Evolutionary conservation across 2,329 filamentous ascomycete genomes (phyloP).

Genomic region (Xylariaceae sp.): DNA sequence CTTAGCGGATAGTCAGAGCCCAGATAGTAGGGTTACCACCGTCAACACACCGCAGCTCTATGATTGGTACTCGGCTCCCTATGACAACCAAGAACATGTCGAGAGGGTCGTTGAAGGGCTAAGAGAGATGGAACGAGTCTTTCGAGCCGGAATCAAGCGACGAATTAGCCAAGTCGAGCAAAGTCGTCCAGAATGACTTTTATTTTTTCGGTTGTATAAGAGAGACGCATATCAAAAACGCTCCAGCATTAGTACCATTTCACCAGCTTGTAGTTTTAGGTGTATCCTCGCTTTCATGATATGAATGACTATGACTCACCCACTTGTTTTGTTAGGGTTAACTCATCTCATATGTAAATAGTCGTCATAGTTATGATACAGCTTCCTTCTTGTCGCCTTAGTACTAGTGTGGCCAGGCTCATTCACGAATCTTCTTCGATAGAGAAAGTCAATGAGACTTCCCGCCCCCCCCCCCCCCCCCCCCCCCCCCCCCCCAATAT

Average conservation of each 20-base stretch:
- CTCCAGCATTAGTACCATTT: neutral
- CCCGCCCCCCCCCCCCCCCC: too few species aligned
- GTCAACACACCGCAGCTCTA: neutral
- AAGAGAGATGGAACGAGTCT: constrained; percentile 8
- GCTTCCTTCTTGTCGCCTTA: too few species aligned
- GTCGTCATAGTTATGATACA: too few species aligned
- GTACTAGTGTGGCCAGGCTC: too few species aligned
- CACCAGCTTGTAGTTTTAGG: too few species aligned
- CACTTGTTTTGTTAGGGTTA: too few species aligned
- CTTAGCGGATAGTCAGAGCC: neutral
- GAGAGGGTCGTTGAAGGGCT: neutral
- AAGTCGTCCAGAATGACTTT: neutral
- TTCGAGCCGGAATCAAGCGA: constrained; percentile 11
- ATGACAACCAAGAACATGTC: neutral
- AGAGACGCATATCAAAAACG: neutral
- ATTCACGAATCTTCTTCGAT: too few species aligned
- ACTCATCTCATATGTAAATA: too few species aligned
- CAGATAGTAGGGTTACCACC: neutral
- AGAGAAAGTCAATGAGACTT: too few species aligned
- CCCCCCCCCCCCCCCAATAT: too few species aligned
- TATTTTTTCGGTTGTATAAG: neutral
- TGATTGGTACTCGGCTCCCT: neutral
- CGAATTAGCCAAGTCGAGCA: constrained; percentile 11
- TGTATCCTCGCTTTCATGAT: too few species aligned
- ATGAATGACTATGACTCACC: too few species aligned